Base-by-base conservation (phyloP, 129 eudicot genomes). In the Artemisia argyi region DNA sequence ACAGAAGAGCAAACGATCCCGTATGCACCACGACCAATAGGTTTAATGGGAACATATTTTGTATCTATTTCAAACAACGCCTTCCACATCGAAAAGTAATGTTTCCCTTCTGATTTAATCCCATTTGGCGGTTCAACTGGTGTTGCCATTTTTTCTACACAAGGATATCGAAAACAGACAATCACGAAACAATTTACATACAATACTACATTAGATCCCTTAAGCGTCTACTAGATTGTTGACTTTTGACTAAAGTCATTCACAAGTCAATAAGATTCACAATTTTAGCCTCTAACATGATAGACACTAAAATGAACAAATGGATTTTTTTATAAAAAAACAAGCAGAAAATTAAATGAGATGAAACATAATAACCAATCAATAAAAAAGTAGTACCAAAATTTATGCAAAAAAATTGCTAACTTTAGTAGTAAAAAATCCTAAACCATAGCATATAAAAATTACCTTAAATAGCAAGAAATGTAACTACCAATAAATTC, bases 41-140 rank as follows among this genome's bases (percentile, higher is more conserved):
- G 92, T 85, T 86, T 86, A 51, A 89, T 83, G 10, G 96, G 96
- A 70, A 86, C 85, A 28, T 89, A 89, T 58, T 89, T 89, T 16
- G 88, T 86, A 26, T 89, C 96, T 3, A 89, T 84, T 79, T 89
- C 96, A 70, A 89, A 89, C 65, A 86, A 69, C 0, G 96, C 76
- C 69, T 89, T 89, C 96, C 96, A 89, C 96, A 89, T 89, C 10
- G 92, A 83, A 77, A 74, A 89, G 87, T 89, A 89, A 82, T 89
- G 96, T 59, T 89, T 89, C 63, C 96, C 96, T 80, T 48, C 82
- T 32, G 76, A 61, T 51, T 78, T 71, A 26, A 86, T 70, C 68
- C 96, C 96, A 63, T 86, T 89, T 15, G 96, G 96, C 75, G 96
- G 96, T 55, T 89, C 96, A 57, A 89, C 96, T 30, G 87, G 96